Percentiles rank a stretch among this genome's conserved stretches.
phyloP scores from a whole-genome alignment of 1,284 basidiomycete genomes.

The Ganoderma resinaceum region DNA sequence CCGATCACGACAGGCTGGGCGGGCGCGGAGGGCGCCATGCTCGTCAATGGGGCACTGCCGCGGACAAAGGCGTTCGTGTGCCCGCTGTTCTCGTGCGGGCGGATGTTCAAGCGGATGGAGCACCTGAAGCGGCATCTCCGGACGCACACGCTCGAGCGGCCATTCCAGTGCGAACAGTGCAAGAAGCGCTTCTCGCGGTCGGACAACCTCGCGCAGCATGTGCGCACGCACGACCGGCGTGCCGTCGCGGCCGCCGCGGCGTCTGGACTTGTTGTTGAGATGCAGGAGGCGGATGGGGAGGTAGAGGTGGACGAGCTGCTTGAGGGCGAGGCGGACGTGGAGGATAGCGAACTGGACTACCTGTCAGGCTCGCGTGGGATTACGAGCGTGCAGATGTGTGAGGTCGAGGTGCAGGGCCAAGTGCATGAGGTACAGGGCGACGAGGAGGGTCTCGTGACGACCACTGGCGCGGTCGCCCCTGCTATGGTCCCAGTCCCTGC shows the following conservation, averaged over 20 bases:
- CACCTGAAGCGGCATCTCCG: slow-evolving; percentile 87
- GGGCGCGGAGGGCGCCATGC: slow-evolving; percentile 28
- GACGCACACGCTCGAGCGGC: slow-evolving; percentile 90
- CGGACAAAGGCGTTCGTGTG: slow-evolving; percentile 77
- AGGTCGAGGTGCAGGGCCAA: slow-evolving; percentile 63
- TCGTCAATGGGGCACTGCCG: slow-evolving; percentile 26
- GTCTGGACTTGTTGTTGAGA: slow-evolving; percentile 33
- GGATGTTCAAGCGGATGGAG: slow-evolving; percentile 89
- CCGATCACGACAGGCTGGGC: slow-evolving; percentile 7
- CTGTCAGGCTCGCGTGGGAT: slow-evolving; percentile 29
- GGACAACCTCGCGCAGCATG: slow-evolving; percentile 86
- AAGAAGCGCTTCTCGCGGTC: slow-evolving; percentile 83
- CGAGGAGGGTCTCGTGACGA: slow-evolving; percentile 61
- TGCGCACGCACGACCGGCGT: slow-evolving; percentile 74
- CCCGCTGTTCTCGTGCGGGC: slow-evolving; percentile 80
- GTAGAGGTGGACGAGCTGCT: slow-evolving; percentile 25
- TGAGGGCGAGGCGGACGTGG: slow-evolving; percentile 33
- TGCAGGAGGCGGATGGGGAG: slow-evolving; percentile 26
- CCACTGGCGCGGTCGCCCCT: slow-evolving; percentile 29
- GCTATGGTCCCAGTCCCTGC: slow-evolving; percentile 14
- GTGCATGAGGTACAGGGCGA: slow-evolving; percentile 65
- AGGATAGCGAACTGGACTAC: slow-evolving; percentile 40
- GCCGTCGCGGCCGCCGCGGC: slow-evolving; percentile 34
- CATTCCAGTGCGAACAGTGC: slow-evolving; percentile 78
- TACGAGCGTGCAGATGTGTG: slow-evolving; percentile 59